These are phyloP conservation scores for Pulveroboletus sp. DNA, from an alignment of 768 basidiomycete species.

Conservation along the genomic window DNA sequence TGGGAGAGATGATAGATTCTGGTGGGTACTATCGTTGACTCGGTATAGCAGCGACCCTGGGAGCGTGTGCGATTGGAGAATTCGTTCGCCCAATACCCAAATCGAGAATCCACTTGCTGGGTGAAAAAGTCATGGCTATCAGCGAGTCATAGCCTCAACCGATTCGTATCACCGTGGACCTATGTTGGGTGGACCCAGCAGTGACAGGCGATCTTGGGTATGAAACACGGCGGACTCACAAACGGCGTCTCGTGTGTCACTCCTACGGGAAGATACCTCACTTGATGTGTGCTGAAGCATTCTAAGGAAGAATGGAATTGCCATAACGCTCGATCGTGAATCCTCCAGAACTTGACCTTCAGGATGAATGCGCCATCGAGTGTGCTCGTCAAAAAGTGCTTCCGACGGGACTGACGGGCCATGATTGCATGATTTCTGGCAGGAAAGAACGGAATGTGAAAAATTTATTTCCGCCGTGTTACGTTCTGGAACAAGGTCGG, in stretches of 20 bases:
- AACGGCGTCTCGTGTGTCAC: background rate
- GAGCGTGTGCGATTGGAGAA: too few species aligned
- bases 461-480: conserved; percentile 14
- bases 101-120: conserved; percentile 4
- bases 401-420: conserved; percentile 1
- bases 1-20: background rate
- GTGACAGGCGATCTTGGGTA: background rate
- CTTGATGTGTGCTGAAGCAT: conserved; percentile 2
- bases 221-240: background rate
- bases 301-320: background rate
- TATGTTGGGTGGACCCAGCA: conserved; percentile 2
- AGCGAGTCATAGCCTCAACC: conserved; percentile 15
- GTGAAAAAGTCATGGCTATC: conserved; percentile 1
- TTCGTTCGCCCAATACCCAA: background rate
- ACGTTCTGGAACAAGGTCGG: background rate
- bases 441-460: background rate
- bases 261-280: conserved; percentile 3
- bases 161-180: conserved; percentile 6
- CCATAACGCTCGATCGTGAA: background rate
- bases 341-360: conserved; percentile 1
- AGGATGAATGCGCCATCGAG: background rate
- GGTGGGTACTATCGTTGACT: background rate
- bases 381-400: background rate
- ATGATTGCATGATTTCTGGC: conserved; percentile 1
- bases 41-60: background rate